phyloP scores from a whole-genome alignment of 2,329 filamentous ascomycete species.

The Phialocephala subalpina region DNA sequence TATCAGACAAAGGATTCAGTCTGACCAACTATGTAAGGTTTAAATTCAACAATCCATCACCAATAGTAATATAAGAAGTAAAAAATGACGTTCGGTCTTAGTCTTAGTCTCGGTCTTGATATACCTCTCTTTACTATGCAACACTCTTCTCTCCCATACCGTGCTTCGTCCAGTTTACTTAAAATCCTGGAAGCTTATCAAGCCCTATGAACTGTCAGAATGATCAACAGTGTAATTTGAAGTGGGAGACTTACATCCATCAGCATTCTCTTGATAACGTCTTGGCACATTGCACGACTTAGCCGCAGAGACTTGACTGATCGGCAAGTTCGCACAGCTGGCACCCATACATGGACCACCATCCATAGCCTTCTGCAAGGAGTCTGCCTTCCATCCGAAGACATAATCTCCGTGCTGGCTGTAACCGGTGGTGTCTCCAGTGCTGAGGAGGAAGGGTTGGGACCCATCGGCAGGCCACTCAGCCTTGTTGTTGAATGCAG shows the following conservation, averaged over 20 bases:
- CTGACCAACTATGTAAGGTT: too few species aligned
- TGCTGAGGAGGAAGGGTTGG: constrained; percentile 54
- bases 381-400: constrained; percentile 59
- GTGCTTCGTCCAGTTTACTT: not conserved
- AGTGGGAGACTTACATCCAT: constrained; percentile 52
- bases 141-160: not conserved
- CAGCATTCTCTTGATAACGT: constrained; percentile 56
- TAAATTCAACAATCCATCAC: not conserved
- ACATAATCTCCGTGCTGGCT: constrained; percentile 60
- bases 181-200: constrained; percentile 2
- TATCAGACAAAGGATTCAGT: too few species aligned
- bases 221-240: not conserved
- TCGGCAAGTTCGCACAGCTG: constrained; percentile 53
- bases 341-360: constrained; percentile 53
- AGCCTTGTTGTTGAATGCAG: constrained; percentile 51
- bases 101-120: too few species aligned
- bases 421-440: constrained; percentile 53
- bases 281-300: constrained; percentile 55
- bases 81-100: not conserved
- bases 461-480: constrained; percentile 54
- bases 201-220: constrained; percentile 5
- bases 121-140: too few species aligned
- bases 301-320: constrained; percentile 53
- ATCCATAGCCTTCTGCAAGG: constrained; percentile 59
- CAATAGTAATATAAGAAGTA: not conserved